phyloP scores from a whole-genome alignment of 352 stramenopile species.

The Phytophthora rubi region DNA sequence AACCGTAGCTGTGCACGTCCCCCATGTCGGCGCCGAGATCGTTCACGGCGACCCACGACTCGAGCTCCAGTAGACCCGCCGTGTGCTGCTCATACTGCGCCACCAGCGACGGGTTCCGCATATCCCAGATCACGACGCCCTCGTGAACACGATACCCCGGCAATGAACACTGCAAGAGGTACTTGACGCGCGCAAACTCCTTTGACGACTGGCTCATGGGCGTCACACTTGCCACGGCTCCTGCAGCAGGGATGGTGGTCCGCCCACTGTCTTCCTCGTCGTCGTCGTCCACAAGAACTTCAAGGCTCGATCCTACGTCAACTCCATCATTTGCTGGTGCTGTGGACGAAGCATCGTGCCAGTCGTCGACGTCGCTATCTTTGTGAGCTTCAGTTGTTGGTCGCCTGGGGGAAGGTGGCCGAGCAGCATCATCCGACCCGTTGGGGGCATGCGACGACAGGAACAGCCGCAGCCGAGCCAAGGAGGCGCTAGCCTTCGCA shows the following conservation, averaged over 20 bases:
- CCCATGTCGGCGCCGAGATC: slow-evolving; percentile 66
- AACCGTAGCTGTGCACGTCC: slow-evolving; percentile 60
- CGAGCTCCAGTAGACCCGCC: slow-evolving; percentile 62
- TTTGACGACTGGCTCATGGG: slow-evolving; percentile 50
- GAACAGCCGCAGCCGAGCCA: slow-evolving; percentile 46
- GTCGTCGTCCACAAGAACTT: slow-evolving; percentile 22
- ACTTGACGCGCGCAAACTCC: slow-evolving; percentile 69
- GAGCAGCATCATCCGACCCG: slow-evolving; percentile 14
- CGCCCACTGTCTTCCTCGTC: slow-evolving; percentile 22
- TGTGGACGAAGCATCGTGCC: neutral
- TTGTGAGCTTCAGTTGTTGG: neutral
- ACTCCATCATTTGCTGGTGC: neutral
- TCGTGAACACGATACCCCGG: slow-evolving; percentile 59
- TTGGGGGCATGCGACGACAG: slow-evolving; percentile 45
- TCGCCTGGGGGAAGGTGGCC: slow-evolving; percentile 8
- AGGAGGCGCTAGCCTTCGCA: slow-evolving; percentile 31
- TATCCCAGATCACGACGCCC: slow-evolving; percentile 73
- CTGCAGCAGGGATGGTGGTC: slow-evolving; percentile 40
- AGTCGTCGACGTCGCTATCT: slow-evolving; percentile 5
- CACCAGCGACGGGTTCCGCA: slow-evolving; percentile 64
- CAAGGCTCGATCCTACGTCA: slow-evolving; percentile 6
- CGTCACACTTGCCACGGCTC: slow-evolving; percentile 53
- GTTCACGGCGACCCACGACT: slow-evolving; percentile 79
- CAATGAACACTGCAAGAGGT: slow-evolving; percentile 72
- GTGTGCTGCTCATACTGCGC: slow-evolving; percentile 64